A percentile compares a stretch with the other conserved stretches of the same genome.
Evolutionary conservation across 2,329 filamentous ascomycete species (phyloP).

Genomic region (Ceratocystis ficicola): DNA sequence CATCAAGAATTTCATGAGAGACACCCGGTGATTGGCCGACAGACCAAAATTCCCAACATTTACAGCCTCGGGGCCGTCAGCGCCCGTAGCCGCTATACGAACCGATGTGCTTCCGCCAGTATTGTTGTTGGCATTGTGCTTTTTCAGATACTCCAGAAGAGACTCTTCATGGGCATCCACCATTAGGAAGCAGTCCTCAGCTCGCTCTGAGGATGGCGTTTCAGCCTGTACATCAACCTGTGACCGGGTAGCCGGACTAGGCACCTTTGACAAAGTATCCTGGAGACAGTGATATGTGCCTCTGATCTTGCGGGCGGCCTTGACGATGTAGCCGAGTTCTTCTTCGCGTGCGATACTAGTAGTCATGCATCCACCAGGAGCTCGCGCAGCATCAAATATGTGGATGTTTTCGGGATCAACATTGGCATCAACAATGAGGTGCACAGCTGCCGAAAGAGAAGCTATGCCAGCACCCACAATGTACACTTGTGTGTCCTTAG

Average conservation of each 20-base stretch:
- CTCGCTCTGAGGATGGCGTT: background rate
- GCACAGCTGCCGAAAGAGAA: constrained; percentile 29
- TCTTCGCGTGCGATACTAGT: constrained; percentile 26
- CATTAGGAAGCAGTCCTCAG: background rate
- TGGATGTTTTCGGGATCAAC: constrained; percentile 29
- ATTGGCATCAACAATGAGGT: constrained; percentile 30
- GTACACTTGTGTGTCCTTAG: constrained; percentile 26
- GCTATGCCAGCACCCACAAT: constrained; percentile 31
- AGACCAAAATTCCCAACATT: constrained; percentile 19
- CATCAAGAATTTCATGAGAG: constrained; percentile 29
- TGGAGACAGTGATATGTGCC: constrained; percentile 29
- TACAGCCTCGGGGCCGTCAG: constrained; percentile 17
- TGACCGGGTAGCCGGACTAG: constrained; percentile 3
- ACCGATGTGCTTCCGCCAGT: constrained; percentile 9
- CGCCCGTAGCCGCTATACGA: constrained; percentile 13
- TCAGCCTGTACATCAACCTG: background rate
- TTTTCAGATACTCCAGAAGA: constrained; percentile 20
- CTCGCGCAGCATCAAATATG: constrained; percentile 28
- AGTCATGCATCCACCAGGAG: constrained; percentile 28
- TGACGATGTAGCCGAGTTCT: constrained; percentile 29
- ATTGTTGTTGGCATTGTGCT: constrained; percentile 8
- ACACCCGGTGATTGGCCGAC: constrained; percentile 18
- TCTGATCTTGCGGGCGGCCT: constrained; percentile 29
- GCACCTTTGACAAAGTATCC: constrained; percentile 24
- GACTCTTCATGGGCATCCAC: constrained; percentile 7